These are phyloP conservation scores for Eimeria necatrix DNA, from an alignment of 169 alveolate genomes.

Conservation along the genomic window DNA sequence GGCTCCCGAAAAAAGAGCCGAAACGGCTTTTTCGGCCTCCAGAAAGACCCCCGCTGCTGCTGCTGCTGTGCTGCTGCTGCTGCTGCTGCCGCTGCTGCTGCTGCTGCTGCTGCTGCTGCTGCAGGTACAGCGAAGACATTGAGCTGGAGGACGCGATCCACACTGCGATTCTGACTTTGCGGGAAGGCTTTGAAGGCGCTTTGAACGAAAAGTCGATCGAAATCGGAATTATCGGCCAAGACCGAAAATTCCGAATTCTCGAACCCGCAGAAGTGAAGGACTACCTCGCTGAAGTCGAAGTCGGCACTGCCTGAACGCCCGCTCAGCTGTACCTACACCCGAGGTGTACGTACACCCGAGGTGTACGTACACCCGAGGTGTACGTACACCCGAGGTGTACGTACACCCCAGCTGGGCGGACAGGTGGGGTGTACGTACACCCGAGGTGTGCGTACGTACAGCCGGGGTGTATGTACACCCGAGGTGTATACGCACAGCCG, in stretches of 20 bases:
- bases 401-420: too few species aligned
- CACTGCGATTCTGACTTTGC: constrained; percentile 95
- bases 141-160: constrained; percentile 98
- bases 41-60: too few species aligned
- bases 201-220: constrained; percentile 97
- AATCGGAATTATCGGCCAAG: constrained; percentile 96
- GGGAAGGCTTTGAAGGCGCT: constrained; percentile 98
- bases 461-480: too few species aligned
- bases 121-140: constrained; percentile 93
- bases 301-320: constrained; percentile 65
- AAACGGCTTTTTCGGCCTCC: too few species aligned
- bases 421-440: too few species aligned
- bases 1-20: too few species aligned
- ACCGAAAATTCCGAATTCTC: constrained; percentile 88
- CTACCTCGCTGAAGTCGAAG: constrained; percentile 89
- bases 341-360: too few species aligned
- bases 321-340: not conserved
- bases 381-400: too few species aligned
- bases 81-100: not conserved
- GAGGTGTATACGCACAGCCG: too few species aligned
- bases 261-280: constrained; percentile 90
- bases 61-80: not conserved
- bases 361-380: not conserved
- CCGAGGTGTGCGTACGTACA: too few species aligned
- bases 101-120: not conserved